Base-by-base conservation (phyloP, 2,329 filamentous ascomycete species). In the Botryotinia calthae region DNA sequence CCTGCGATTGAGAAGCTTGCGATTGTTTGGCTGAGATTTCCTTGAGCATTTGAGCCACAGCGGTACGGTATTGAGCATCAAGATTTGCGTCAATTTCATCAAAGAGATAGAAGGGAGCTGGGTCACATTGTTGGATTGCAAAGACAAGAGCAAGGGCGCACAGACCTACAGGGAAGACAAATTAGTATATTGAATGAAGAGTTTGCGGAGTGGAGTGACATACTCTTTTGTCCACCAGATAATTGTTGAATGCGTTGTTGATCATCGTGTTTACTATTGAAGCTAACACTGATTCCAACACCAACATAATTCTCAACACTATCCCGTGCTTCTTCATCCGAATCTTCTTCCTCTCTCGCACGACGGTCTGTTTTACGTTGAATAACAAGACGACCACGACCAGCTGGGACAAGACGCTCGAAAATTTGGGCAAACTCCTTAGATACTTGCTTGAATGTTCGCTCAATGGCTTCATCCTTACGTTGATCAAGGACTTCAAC, bases 21-120 rank as follows among this genome's bases (percentile, higher is more conserved):
- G 67, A 64, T 42, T 80, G 79, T 76, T 90, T 88, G 74, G 87
- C 84, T 22, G 91, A 93, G 75, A 94, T 94, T 71, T 90, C 91
- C 80, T 95, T 87, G 34, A 99, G 87, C 84, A 98, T 93, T 72
- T 93, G 88, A 4, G 96, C 96, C 18, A 99, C 96, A 1, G 96
- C 95, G 1, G 96, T 98, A 74, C 96, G 92, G 85, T 99, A 99
- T 83, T 99, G 96, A 1, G 96, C 95, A 82, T 99, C 96, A 37
- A 99, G 88, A 81, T 99, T 99, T 82, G 96, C 96, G 81, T 99
- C 96, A 76, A 99, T 97, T 83, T 99, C 96, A 82, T 99, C 96
- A 79, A 99, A 99, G 79, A 99, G 95, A 82, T 99, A 98, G 87
- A 99, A 98, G 1, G 96, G 96, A 62, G 95, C 97, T 16, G 95